phyloP scores from a whole-genome alignment of 495 filamentous ascomycete genomes.

The Tuber microsphaerosporum region DNA sequence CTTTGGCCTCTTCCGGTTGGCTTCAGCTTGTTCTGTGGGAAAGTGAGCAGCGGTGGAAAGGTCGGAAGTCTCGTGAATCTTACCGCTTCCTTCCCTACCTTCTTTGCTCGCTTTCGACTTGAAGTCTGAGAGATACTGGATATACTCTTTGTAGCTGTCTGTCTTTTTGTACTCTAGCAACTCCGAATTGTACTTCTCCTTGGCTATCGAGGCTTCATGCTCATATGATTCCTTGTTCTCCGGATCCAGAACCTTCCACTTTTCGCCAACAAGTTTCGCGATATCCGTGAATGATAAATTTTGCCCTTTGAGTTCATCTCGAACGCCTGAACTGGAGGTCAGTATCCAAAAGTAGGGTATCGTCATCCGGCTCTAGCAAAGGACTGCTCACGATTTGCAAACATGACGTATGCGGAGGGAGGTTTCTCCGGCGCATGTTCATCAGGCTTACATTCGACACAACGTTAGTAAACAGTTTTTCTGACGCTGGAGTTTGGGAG shows the following conservation, averaged over 20 bases:
- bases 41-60: conserved; percentile 26
- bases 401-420: conserved; percentile 74
- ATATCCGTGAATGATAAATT: conserved; percentile 73
- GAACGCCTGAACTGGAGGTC: conserved; percentile 51
- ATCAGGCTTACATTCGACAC: conserved; percentile 50
- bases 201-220: conserved; percentile 57
- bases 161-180: conserved; percentile 70
- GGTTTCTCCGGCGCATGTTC: conserved; percentile 70
- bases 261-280: conserved; percentile 70
- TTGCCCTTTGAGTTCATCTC: conserved; percentile 64
- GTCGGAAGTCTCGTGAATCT: conserved; percentile 20
- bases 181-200: conserved; percentile 63
- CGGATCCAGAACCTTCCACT: conserved; percentile 63
- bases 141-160: conserved; percentile 53
- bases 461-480: conserved; percentile 23
- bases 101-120: conserved; percentile 55
- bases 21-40: conserved; percentile 33
- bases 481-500: neutral
- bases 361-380: neutral
- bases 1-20: conserved; percentile 37
- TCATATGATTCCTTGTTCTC: conserved; percentile 64
- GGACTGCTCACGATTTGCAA: conserved; percentile 63
- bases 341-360: conserved; percentile 8
- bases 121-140: conserved; percentile 64
- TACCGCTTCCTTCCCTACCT: conserved; percentile 41